A percentile compares a stretch with the other conserved stretches of the same genome.
Evolutionary conservation across 1,284 basidiomycete species (phyloP).

Genomic region (Cutaneotrichosporon daszewskae): DNA sequence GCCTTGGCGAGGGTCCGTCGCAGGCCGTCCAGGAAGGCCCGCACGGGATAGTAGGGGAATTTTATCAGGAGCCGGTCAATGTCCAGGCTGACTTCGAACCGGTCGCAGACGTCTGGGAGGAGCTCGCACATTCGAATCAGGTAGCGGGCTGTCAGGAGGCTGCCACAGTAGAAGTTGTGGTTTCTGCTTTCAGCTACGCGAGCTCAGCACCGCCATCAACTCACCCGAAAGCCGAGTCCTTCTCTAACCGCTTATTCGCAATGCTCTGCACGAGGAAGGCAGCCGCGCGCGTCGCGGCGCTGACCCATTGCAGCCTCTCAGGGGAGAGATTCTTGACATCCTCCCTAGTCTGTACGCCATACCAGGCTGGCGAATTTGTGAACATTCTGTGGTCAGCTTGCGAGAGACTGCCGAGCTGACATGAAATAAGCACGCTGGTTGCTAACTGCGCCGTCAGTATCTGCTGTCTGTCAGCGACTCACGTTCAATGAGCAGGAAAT

Average conservation of each 20-base stretch:
- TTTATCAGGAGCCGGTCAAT: slow-evolving; percentile 17
- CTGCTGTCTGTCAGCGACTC: no score
- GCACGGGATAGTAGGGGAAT: slow-evolving; percentile 11
- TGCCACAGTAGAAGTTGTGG: slow-evolving; percentile 19
- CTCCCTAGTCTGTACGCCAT: slow-evolving; percentile 10
- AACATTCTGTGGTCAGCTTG: slow-evolving; percentile 6
- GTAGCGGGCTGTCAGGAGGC: slow-evolving; percentile 16
- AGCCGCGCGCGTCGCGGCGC: slow-evolving; percentile 7
- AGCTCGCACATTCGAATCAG: slow-evolving; percentile 21
- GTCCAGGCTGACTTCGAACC: slow-evolving; percentile 13
- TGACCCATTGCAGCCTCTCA: slow-evolving; percentile 11
- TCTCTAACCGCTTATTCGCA: slow-evolving; percentile 11
- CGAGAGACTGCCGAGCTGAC: neutral
- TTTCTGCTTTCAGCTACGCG: slow-evolving; percentile 1
- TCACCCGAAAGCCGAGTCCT: slow-evolving; percentile 16
- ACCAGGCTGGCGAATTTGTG: slow-evolving; percentile 12
- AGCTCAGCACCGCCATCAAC: neutral
- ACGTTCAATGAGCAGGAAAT: slow-evolving; percentile 24
- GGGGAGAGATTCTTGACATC: slow-evolving; percentile 11
- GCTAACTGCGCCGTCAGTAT: slow-evolving; percentile 2
- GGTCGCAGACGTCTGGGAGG: slow-evolving; percentile 12
- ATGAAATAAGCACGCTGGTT: slow-evolving; percentile 14
- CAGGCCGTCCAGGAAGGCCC: slow-evolving; percentile 11
- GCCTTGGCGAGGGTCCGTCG: slow-evolving; percentile 12
- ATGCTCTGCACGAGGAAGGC: slow-evolving; percentile 11